A percentile compares a stretch with the other conserved stretches of the same genome.
phyloP scores from a whole-genome alignment of 106 monocot genomes.

The Platanthera zijinensis region DNA sequence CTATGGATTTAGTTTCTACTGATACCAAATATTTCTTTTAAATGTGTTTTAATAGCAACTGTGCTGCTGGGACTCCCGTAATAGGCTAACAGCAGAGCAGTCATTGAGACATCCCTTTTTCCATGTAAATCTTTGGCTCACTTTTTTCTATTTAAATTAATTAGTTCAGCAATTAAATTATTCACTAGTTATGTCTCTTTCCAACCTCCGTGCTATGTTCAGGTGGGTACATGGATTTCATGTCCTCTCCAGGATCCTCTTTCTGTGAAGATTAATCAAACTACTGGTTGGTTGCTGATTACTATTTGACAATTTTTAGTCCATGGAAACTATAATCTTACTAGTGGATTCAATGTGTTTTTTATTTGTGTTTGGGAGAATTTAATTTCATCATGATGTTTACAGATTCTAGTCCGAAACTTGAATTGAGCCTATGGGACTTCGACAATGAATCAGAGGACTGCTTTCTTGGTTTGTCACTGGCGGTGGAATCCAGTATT shows the following conservation, averaged over 20 bases:
- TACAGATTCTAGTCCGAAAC: slow-evolving; percentile 48
- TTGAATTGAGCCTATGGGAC: slow-evolving; percentile 81
- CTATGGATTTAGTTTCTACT: neutral
- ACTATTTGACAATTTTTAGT: neutral
- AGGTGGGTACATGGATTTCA: slow-evolving; percentile 38
- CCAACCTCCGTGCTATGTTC: slow-evolving; percentile 7
- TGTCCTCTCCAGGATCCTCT: slow-evolving; percentile 25
- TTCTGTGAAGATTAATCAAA: slow-evolving; percentile 15
- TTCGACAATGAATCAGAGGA: slow-evolving; percentile 63
- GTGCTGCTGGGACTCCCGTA: slow-evolving; percentile 76
- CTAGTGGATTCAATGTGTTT: neutral
- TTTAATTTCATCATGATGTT: neutral
- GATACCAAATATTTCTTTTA: neutral
- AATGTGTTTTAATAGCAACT: slow-evolving; percentile 34
- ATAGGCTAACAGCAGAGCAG: slow-evolving; percentile 73
- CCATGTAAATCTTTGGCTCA: slow-evolving; percentile 37
- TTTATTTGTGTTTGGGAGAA: neutral
- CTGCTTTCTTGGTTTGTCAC: slow-evolving; percentile 74
- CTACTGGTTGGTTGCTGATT: slow-evolving; percentile 23
- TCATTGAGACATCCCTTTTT: slow-evolving; percentile 82
- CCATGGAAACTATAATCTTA: neutral
- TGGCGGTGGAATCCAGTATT: slow-evolving; percentile 60
- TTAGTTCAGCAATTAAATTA: neutral
- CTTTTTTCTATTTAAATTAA: neutral
- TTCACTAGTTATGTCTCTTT: neutral